Base-by-base conservation (phyloP, 352 stramenopile species). In the Globisporangium ultimum region DNA sequence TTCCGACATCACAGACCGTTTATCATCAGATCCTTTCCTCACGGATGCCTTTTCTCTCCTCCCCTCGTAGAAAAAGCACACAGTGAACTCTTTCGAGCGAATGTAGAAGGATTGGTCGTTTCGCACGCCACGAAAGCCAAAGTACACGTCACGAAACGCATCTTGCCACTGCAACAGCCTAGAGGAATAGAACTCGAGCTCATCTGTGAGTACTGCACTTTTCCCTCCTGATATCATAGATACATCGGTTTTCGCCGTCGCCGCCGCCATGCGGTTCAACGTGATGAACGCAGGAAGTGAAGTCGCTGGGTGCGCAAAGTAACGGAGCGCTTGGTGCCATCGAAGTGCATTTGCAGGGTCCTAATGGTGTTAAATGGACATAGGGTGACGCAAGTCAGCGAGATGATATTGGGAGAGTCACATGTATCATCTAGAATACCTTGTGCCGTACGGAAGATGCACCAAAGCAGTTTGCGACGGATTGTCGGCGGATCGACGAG, bases 71-170 rank as follows among this genome's bases (percentile, higher is more conserved):
- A 76, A 67, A 34, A 92, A 88, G 48, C 78, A 87, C 17, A 79
- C 70, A 13, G 80, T 61, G 55, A 81, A 92, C 40, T 92, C 80
- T 18, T 64, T 78, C 47, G 78, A 85, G 12, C 74, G 72, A 36
- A 92, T 48, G 36, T 92, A 92, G 24, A 92, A 80, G 14, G 62
- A 63, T 11, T 32, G 50, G 21, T 11, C 34, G 24, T 18, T 22
- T 41, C 4, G 43, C 1, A 48, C 24, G 22, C 34, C 65, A 7
- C 78, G 83, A 32, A 89, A 87, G 11, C 64, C 70, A 61, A 89
- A 76, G 58, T 93, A 93, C 20, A 79, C 67, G 40, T 89, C 68
- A 21, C 74, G 80, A 58, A 93, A 88, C 18, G 80, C 66, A 22
- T 84, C 70, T 53, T 91, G 80, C 83, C 83, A 93, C 4, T 72